Base-by-base conservation (phyloP, 2,329 filamentous ascomycete species). In the Nemania sp. region DNA sequence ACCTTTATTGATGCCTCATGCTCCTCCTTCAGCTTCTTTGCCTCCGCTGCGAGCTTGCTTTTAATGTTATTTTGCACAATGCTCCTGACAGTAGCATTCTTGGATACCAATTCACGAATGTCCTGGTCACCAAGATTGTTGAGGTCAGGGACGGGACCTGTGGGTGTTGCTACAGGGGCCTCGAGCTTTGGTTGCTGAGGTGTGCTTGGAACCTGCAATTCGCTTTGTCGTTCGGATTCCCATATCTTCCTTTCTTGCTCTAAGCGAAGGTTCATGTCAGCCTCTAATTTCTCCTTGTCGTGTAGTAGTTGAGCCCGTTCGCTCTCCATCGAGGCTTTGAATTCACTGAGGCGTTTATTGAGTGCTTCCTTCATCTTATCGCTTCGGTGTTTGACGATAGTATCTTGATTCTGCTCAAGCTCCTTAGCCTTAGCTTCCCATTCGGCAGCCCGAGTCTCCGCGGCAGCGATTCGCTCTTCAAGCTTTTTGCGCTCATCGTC, bases 281-380 rank as follows among this genome's bases (percentile, higher is more conserved):
- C 83, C 63, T 82, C 77, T 79, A 84, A 84, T 47, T 87, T 88
- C 60, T 83, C 81, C 68, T 83, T 83, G 71, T 89, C 86, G 68
- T 87, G 87, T 68, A 88, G 84, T 37, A 88, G 68, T 68, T 84
- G 84, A 60, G 81, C 80, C 69, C 85, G 85, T 57, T 81, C 78
- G 34, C 79, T 75, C 59, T 80, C 79, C 47, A 78, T 79, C 45
- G 72, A 65, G 4, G 67, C 32, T 65, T 82, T 83, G 46, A 87
- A 83, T 67, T 91, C 91, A 58, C 81, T 84, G 15, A 96, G 80
- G 71, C 90, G 91, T 71, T 85, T 87, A 68, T 87, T 89, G 51
- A 91, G 77, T 1, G 83, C 77, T 20, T 84, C 81, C 69, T 87
- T 89, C 88, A 91, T 90, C 72, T 84, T 84, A 45, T 90, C 85